Conservation (phyloP, 2,329 filamentous ascomycete species). For the Leptodontidium sp. region DNA sequence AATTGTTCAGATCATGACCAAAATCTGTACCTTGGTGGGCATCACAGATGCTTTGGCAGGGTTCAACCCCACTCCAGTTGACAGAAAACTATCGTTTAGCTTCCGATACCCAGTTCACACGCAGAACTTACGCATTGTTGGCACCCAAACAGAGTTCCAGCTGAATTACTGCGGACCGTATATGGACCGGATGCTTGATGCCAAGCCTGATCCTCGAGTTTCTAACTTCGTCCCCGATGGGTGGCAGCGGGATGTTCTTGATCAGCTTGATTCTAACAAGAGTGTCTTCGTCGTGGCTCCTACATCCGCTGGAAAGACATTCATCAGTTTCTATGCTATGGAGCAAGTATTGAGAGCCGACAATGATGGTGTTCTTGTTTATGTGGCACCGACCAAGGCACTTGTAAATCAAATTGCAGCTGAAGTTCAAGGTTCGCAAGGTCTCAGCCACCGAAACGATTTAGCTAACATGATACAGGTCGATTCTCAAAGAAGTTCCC, state of each 20-base stretch:
- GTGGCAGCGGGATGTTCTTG: conserved; percentile 79
- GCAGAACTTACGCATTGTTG: conserved; percentile 43
- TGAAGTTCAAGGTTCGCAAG: conserved; percentile 68
- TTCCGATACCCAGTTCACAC: conserved; percentile 50
- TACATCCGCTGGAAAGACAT: conserved; percentile 83
- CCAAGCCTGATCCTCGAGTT: conserved; percentile 71
- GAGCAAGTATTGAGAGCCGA: conserved; percentile 73
- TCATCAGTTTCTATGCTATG: conserved; percentile 87
- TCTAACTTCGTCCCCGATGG: conserved; percentile 74
- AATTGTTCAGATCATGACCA: conserved; percentile 48
- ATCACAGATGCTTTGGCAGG: conserved; percentile 46
- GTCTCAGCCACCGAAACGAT: no score
- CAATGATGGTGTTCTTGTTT: conserved; percentile 76
- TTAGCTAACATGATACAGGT: conserved; percentile 32
- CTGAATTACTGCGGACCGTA: conserved; percentile 75
- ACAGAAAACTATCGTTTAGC: conserved; percentile 55
- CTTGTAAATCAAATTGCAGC: conserved; percentile 86
- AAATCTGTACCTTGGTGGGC: conserved; percentile 45
- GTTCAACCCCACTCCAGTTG: conserved; percentile 37
- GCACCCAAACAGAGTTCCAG: conserved; percentile 67
- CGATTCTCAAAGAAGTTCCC: conserved; percentile 72
- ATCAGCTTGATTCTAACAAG: conserved; percentile 73
- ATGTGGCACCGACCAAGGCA: conserved; percentile 83
- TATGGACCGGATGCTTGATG: conserved; percentile 77
- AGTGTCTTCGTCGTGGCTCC: conserved; percentile 80